Conservation (phyloP, 2,329 filamentous ascomycete genomes). For the Dendrostoma leiphaemia region DNA sequence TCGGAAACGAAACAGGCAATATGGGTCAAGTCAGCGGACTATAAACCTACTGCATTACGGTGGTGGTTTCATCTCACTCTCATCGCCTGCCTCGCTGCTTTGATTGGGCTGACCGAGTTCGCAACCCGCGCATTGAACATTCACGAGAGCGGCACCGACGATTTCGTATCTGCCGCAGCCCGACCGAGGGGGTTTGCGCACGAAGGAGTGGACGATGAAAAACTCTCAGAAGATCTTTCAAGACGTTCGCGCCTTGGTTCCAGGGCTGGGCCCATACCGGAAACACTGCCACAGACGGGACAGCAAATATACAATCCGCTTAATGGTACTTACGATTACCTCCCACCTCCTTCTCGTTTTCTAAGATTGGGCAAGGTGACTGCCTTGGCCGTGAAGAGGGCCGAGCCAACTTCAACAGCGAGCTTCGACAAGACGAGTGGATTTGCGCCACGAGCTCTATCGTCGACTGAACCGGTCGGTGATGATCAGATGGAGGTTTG, state of each 20-base stretch:
- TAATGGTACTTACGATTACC: too few species aligned
- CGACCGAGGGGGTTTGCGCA: background rate
- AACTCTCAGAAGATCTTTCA: too few species aligned
- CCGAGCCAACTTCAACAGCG: background rate
- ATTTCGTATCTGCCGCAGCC: background rate
- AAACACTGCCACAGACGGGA: too few species aligned
- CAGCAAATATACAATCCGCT: too few species aligned
- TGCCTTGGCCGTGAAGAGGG: background rate
- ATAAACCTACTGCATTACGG: slow-evolving; percentile 11
- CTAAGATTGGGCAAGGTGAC: background rate
- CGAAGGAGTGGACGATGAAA: too few species aligned
- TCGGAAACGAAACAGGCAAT: too few species aligned
- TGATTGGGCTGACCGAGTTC: slow-evolving; percentile 10
- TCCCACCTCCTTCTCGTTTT: background rate
- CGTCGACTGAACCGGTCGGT: background rate
- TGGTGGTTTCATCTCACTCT: slow-evolving; percentile 14
- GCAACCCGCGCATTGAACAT: background rate
- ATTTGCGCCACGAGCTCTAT: background rate
- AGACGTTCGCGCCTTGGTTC: too few species aligned
- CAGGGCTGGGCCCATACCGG: too few species aligned
- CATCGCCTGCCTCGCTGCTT: background rate
- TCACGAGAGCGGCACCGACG: background rate
- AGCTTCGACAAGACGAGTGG: background rate
- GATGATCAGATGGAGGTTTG: background rate
- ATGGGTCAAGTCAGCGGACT: background rate